phyloP scores from a whole-genome alignment of 2,329 filamentous ascomycete genomes.

The Penicillium sp. region DNA sequence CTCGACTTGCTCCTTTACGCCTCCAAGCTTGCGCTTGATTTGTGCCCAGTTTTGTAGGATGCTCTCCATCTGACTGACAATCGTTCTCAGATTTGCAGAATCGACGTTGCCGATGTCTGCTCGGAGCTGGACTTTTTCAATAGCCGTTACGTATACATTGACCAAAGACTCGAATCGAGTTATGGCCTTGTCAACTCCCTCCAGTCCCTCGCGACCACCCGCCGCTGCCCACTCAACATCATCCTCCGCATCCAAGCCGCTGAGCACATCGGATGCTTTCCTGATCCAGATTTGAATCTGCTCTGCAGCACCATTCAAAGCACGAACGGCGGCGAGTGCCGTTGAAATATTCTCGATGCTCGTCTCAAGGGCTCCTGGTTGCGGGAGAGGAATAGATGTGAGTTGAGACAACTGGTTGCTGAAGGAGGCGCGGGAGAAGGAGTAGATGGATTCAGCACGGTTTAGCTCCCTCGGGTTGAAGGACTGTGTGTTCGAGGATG shows the following conservation, averaged over 20 bases:
- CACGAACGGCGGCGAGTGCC: constrained; percentile 77
- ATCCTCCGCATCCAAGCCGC: constrained; percentile 88
- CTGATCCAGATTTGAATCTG: constrained; percentile 93
- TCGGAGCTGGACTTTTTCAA: constrained; percentile 83
- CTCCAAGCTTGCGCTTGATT: constrained; percentile 75
- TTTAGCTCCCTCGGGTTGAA: constrained; percentile 51
- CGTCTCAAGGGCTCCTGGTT: constrained; percentile 78
- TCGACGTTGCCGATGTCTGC: constrained; percentile 73
- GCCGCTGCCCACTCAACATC: constrained; percentile 96
- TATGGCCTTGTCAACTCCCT: constrained; percentile 68
- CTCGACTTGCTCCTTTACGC: constrained; percentile 86
- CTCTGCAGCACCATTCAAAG: constrained; percentile 81
- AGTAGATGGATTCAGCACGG: constrained; percentile 86
- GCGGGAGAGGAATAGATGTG: constrained; percentile 84
- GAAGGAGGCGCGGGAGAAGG: constrained; percentile 87
- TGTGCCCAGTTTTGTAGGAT: constrained; percentile 82
- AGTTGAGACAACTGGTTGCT: constrained; percentile 90
- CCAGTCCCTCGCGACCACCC: constrained; percentile 63
- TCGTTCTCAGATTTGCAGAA: constrained; percentile 67
- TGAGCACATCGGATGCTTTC: constrained; percentile 86
- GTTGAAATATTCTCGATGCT: constrained; percentile 84
- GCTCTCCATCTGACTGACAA: constrained; percentile 85
- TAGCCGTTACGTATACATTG: constrained; percentile 89
- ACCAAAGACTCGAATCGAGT: constrained; percentile 83
- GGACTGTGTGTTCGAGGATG: constrained; percentile 38